Conservation (phyloP, 2,329 filamentous ascomycete genomes). For the Didymella glomerata region DNA sequence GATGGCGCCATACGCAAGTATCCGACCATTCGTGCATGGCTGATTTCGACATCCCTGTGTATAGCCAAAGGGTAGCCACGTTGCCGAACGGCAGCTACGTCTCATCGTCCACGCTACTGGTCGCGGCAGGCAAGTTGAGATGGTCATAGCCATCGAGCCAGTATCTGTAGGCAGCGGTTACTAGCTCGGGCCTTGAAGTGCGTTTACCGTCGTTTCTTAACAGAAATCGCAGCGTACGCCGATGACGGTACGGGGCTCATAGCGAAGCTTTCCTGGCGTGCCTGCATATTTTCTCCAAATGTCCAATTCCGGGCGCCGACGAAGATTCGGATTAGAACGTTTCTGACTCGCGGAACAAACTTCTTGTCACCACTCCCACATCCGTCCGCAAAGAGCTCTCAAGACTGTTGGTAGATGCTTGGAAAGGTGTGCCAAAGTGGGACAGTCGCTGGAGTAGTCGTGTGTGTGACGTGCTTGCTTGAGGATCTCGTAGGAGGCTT, state of each 20-base stretch:
- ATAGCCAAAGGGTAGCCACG: not conserved
- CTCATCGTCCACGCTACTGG: not conserved
- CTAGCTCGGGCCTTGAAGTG: not conserved
- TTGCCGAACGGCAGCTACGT: not conserved
- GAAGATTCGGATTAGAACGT: not conserved
- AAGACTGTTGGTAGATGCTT: not conserved
- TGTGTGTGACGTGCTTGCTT: not conserved
- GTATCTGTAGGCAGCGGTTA: not conserved
- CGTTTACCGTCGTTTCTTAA: not conserved
- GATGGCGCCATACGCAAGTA: not conserved
- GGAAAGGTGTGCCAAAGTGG: not conserved
- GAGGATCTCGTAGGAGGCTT: not conserved
- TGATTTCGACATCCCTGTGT: not conserved
- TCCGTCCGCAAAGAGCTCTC: not conserved
- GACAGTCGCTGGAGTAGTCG: not conserved
- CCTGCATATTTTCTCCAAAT: not conserved
- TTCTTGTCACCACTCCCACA: not conserved
- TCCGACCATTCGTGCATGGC: not conserved
- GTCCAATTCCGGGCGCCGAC: conserved; percentile 5
- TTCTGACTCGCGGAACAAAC: conserved; percentile 13
- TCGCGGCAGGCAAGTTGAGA: not conserved
- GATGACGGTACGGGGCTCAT: not conserved
- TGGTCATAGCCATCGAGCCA: not conserved
- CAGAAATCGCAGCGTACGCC: not conserved
- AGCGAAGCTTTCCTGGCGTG: conserved; percentile 10